Base-by-base conservation (phyloP, 768 basidiomycete species). In the Sistotremastrum suecicum region DNA sequence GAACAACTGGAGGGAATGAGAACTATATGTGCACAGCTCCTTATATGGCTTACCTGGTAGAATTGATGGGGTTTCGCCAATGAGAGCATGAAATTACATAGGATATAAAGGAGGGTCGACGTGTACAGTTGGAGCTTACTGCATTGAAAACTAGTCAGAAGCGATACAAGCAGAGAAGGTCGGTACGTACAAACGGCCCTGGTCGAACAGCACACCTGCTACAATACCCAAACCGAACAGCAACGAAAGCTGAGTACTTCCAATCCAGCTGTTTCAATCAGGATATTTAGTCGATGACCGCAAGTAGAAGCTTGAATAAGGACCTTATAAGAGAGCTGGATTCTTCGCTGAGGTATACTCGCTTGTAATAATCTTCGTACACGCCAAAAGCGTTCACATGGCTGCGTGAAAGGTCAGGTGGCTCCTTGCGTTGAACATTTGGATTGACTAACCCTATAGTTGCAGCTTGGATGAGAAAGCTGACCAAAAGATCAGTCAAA, bases 171-270 rank as follows among this genome's bases (percentile, higher is more conserved):
- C 38, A 32, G 37, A 34, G 11, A 20, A 28, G 31, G 29, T 39
- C 7, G 33, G 37, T 10, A 50, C 66, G 52, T 52, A 69, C 70
- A 73, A 74, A 55, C 72, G 70, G 42, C 76, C 75, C 12, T 63
- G 62, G 42, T 77, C 76, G 51, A 72, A 74, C 5, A 67, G 56
- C 41, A 68, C 63, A 9, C 76, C 76, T 3, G 66, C 62, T 39
- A 70, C 43, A 30, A 73, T 55, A 1, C 73, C 72, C 36, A 62
- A 60, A 2, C 66, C 61, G 35, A 75, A 57, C 12, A 69, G 58
- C 11, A 76, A 56, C 44, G 70, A 66, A 7, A 74, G 56, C 44
- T 77, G 72, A 7, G 64, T 58, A 32, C 73, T 71, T 7, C 75
- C 76, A 32, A 77, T 66, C 63, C 62, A 68, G 34, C 63, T 66